phyloP scores from a whole-genome alignment of 1,284 basidiomycete species.

The Leccinum solheimii region DNA sequence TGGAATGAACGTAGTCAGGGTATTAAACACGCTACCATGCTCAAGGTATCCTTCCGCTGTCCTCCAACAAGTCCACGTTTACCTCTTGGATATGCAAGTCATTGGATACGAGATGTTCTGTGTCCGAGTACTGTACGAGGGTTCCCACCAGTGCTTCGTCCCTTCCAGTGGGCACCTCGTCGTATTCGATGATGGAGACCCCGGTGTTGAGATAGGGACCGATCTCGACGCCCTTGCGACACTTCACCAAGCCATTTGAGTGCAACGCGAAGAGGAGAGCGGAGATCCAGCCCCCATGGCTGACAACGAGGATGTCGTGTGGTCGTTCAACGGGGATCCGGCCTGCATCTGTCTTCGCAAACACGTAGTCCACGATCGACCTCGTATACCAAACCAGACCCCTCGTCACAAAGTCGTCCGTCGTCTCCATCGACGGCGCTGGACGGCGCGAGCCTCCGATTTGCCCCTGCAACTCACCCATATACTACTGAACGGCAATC shows the following conservation, averaged over 20 bases:
- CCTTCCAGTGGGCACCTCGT: conserved; percentile 34
- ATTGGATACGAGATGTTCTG: conserved; percentile 47
- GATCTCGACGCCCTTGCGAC: conserved; percentile 44
- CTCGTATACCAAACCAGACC: conserved; percentile 61
- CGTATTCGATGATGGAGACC: conserved; percentile 56
- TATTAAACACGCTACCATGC: conserved; percentile 11
- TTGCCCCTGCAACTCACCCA: conserved; percentile 66
- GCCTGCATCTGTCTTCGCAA: conserved; percentile 22
- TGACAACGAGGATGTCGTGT: conserved; percentile 53
- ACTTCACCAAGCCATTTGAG: conserved; percentile 39
- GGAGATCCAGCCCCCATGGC: conserved; percentile 66
- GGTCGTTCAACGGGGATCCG: conserved; percentile 15
- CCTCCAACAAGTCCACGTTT: conserved; percentile 51
- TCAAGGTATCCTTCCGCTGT: conserved; percentile 1
- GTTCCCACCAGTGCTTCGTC: conserved; percentile 36
- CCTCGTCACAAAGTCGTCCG: conserved; percentile 45
- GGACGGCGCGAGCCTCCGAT: conserved; percentile 17
- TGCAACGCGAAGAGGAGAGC: conserved; percentile 51
- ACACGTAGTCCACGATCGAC: conserved; percentile 42
- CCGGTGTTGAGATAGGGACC: conserved; percentile 53
- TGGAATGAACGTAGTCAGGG: conserved; percentile 11
- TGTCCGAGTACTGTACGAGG: conserved; percentile 55
- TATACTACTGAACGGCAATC: conserved; percentile 42
- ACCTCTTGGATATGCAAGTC: conserved; percentile 36
- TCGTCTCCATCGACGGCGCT: conserved; percentile 40